Base-by-base conservation (phyloP, 192 early-diverging fungal genomes). In the Gaertneriomyces sp. region DNA sequence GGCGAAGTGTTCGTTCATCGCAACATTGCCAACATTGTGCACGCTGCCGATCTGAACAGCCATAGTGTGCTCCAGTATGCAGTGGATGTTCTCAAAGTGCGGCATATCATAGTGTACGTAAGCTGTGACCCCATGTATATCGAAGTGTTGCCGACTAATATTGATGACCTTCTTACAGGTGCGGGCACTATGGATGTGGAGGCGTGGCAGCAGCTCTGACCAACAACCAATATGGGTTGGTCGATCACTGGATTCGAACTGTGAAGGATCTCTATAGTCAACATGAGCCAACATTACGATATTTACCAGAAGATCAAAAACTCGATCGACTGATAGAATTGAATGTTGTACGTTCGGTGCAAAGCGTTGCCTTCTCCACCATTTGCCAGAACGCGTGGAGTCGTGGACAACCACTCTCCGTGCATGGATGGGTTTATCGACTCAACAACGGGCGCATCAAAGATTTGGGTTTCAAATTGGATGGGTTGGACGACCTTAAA, bases 1-100 rank as follows among this genome's bases (percentile, higher is more conserved):
- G 93, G 93, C 33, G 91, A 94, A 64, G 84, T 95, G 46, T 97
- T 97, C 74, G 89, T 95, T 6, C 93, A 94, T 75, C 85, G 95
- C 69, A 97, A 96, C 79, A 95, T 97, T 58, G 95, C 92, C 71
- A 97, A 97, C 76, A 85, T 90, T 49, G 85, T 96, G n/a, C 79
- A 79, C 3, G 78, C 85, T 65, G 79, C 86, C 43, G 95, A 97
- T 73, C 66, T 91, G 72, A 92, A 82, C 71, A 78, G 75, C 33
- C 79, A 90, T 3, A 89, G 88, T 6, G 93, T 94, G 45, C 78
- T 97, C 51, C 87, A 94, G 75, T 97, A 89, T 56, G 90, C 93
- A 7, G 90, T 97, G 53, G 85, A 90, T 58, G 83, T 88, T 38
- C 84, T 97, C 50, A 88, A 88, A 70, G 92, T 97, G 54, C 80